phyloP scores from a whole-genome alignment of 2,329 filamentous ascomycete genomes.

The Pezicula radicicola region DNA sequence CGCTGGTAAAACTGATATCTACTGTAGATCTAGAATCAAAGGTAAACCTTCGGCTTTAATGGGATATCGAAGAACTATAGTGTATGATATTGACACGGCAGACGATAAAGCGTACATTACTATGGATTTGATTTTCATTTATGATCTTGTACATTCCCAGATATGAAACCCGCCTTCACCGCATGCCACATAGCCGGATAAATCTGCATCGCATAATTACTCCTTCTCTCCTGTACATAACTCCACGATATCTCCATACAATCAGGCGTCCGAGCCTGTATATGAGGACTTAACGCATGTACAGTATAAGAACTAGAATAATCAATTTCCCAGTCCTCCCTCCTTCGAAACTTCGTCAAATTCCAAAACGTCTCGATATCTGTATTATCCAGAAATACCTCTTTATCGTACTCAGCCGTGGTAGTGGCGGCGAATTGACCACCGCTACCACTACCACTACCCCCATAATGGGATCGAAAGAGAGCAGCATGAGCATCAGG shows the following conservation, averaged over 20 bases:
- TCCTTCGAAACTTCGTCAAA: background rate
- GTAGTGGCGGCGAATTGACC: too few species aligned
- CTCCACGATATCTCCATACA: background rate
- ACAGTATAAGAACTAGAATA: too few species aligned
- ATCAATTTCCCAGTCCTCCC: background rate
- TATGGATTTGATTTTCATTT: too few species aligned
- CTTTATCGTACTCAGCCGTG: too few species aligned
- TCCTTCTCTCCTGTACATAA: constrained; percentile 4
- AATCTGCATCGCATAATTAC: constrained; percentile 2
- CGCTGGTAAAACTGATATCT: too few species aligned
- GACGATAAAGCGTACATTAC: too few species aligned
- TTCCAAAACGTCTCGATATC: background rate
- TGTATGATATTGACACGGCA: too few species aligned
- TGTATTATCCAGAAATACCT: background rate
- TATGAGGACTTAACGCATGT: background rate
- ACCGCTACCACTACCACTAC: too few species aligned
- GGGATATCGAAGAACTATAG: too few species aligned
- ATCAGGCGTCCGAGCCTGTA: background rate
- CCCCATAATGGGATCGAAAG: background rate
- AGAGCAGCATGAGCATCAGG: background rate
- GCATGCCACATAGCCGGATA: constrained; percentile 3
- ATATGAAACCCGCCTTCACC: background rate
- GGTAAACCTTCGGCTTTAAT: too few species aligned
- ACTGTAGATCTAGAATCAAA: too few species aligned
- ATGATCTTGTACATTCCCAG: too few species aligned